Evolutionary conservation across 164 flowering plant genomes (phyloP).

Genomic region (Buxus sempervirens): DNA sequence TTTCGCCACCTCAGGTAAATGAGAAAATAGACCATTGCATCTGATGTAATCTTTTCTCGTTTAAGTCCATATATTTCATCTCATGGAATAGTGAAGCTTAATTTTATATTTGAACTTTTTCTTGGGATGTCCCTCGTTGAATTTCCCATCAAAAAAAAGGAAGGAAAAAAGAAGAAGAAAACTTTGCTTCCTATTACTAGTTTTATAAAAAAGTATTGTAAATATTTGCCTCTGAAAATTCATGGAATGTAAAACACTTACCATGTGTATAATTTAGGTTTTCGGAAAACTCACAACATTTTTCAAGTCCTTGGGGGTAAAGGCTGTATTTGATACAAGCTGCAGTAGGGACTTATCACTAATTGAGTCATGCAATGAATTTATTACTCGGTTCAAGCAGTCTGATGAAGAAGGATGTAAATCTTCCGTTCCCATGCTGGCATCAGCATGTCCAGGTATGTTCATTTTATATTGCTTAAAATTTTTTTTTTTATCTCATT

Average conservation of each 20-base stretch:
- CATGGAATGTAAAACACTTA: background rate
- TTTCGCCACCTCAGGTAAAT: conserved; percentile 74
- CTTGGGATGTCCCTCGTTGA: background rate
- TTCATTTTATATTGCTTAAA: background rate
- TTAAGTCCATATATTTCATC: background rate
- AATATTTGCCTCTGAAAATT: background rate
- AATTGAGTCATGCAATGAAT: conserved; percentile 86
- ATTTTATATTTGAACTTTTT: too few species aligned
- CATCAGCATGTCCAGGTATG: conserved; percentile 97
- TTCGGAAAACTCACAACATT: conserved; percentile 75
- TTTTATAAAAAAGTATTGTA: too few species aligned
- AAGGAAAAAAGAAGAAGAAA: too few species aligned
- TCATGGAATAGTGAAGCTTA: background rate
- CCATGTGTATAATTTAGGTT: conserved; percentile 39
- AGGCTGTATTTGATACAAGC: conserved; percentile 86
- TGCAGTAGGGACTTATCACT: conserved; percentile 86
- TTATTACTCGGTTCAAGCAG: conserved; percentile 55
- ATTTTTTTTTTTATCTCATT: background rate
- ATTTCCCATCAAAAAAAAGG: too few species aligned
- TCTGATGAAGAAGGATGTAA: conserved; percentile 30
- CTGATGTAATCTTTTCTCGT: background rate
- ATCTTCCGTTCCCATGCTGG: conserved; percentile 64
- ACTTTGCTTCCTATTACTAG: too few species aligned
- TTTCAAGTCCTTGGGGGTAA: conserved; percentile 91
- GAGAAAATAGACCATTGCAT: background rate